These are phyloP conservation scores for Xylaria arbuscula DNA, from an alignment of 2,329 filamentous ascomycete species.

Conservation along the genomic window DNA sequence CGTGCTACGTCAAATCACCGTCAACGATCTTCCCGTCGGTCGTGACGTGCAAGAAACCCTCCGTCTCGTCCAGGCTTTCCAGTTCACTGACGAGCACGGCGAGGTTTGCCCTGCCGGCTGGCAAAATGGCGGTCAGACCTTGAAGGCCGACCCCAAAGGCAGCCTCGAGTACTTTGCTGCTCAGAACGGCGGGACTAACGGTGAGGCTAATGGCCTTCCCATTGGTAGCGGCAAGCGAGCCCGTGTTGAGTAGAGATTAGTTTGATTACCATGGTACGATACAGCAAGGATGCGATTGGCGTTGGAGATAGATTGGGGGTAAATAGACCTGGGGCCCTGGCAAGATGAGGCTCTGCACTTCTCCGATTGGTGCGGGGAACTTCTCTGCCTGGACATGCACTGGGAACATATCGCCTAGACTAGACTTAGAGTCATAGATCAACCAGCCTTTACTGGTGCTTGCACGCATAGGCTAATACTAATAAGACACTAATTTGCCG, in stretches of 20 bases:
- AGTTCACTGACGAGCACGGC: slow-evolving; percentile 87
- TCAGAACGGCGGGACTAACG: slow-evolving; percentile 47
- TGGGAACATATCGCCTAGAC: slow-evolving; percentile 15
- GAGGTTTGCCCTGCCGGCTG: slow-evolving; percentile 72
- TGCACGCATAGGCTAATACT: slow-evolving; percentile 30
- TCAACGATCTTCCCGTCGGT: slow-evolving; percentile 74
- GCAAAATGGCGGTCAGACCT: slow-evolving; percentile 59
- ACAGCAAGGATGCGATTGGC: slow-evolving; percentile 10
- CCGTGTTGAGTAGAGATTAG: slow-evolving; percentile 31
- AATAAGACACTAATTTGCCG: slow-evolving; percentile 24
- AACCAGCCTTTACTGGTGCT: slow-evolving; percentile 25
- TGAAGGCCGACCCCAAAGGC: slow-evolving; percentile 64
- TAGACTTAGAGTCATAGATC: slow-evolving; percentile 29
- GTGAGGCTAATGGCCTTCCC: slow-evolving; percentile 38
- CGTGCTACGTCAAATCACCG: slow-evolving; percentile 69
- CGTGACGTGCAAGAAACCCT: slow-evolving; percentile 73
- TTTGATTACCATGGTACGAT: background rate
- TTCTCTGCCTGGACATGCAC: slow-evolving; percentile 15
- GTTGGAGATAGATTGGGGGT: slow-evolving; percentile 29
- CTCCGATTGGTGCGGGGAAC: slow-evolving; percentile 37
- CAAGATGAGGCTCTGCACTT: slow-evolving; percentile 37
- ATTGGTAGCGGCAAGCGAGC: slow-evolving; percentile 33
- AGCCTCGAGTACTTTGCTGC: slow-evolving; percentile 61
- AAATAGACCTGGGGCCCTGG: slow-evolving; percentile 9
- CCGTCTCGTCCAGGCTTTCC: slow-evolving; percentile 77